Evolutionary conservation across 1,284 basidiomycete genomes (phyloP).

Genomic region (Cerrena zonata): DNA sequence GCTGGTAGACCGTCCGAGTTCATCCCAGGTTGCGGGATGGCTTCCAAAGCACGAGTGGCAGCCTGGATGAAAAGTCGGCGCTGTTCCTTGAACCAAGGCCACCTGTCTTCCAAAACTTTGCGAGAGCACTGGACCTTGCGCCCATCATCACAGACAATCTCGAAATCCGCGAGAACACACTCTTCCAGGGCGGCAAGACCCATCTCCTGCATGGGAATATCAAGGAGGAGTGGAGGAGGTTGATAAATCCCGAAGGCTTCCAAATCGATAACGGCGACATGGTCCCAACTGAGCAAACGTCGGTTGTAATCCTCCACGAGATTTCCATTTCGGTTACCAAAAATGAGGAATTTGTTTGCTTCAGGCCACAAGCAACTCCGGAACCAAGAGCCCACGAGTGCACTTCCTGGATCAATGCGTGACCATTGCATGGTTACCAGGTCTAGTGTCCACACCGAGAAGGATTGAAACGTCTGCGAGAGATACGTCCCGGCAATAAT

Average conservation of each 20-base stretch:
- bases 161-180: conserved; percentile 75
- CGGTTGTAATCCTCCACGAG: conserved; percentile 89
- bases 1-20: conserved; percentile 57
- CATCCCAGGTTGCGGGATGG: conserved; percentile 46
- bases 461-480: conserved; percentile 82
- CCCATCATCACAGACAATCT: conserved; percentile 86
- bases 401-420: conserved; percentile 77
- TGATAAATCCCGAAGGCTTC: conserved; percentile 93
- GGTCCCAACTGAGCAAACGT: conserved; percentile 84
- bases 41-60: conserved; percentile 49
- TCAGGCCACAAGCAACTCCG: conserved; percentile 77
- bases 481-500: conserved; percentile 88
- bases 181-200: conserved; percentile 78
- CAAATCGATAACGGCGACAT: conserved; percentile 84
- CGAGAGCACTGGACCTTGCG: conserved; percentile 78
- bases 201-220: conserved; percentile 68
- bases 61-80: conserved; percentile 50
- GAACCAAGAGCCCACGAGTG: conserved; percentile 84
- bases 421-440: conserved; percentile 77
- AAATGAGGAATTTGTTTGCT: conserved; percentile 78
- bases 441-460: conserved; percentile 87
- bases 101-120: conserved; percentile 76
- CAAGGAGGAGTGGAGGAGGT: conserved; percentile 67
- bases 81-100: conserved; percentile 89
- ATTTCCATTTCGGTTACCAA: conserved; percentile 82